Base-by-base conservation (phyloP, 2,329 filamentous ascomycete genomes). In the Trichophyton simii region DNA sequence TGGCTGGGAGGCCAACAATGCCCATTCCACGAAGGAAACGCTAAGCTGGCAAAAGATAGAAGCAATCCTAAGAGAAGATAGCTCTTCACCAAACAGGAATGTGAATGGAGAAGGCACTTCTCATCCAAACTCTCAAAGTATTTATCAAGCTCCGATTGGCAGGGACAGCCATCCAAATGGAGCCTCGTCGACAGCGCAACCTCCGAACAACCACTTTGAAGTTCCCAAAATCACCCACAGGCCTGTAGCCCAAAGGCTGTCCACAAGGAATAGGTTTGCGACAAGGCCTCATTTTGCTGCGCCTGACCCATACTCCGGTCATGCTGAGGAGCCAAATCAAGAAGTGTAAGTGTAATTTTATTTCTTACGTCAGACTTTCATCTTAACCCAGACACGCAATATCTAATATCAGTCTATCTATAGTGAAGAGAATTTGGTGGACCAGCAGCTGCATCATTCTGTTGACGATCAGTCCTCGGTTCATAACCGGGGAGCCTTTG, bases 11-110 rank as follows among this genome's bases (percentile, higher is more conserved):
- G 28, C 4, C 7, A 25, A n/a, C 15, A 58, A 38, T 13, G 8
- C 9, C 15, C 34, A 28, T 28, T n/a, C 55, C 11, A 62, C 48
- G 31, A 38, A 41, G 22, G 71, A 72, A 59, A 71, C 70, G 9
- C 64, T 74, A 52, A 74, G 72, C 64, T 71, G 70, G 64, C 72
- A 75, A 63, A 71, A 69, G 62, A 76, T 74, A 64, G 75, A 72
- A 71, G 68, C 67, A 46, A 70, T 72, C 15, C 66, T 67, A 25
- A 62, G 60, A 36, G 64, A 63, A 22, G 52, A 62, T 31, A 55
- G 34, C 46, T n/a, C 28, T 36, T 57, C 46, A 22, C 20, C 52
- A 11, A 31, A 38, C n/a, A 48, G 15, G n/a, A 31, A 25, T n/a
- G n/a, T 25, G 11, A 34, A 25, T 6, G 34, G 18, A 31, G 34